Percentiles rank a stretch among this genome's conserved stretches.
These are phyloP conservation scores for Teunomyces kruisii DNA, from an alignment of 805 yeast species.

Conservation along the genomic window DNA sequence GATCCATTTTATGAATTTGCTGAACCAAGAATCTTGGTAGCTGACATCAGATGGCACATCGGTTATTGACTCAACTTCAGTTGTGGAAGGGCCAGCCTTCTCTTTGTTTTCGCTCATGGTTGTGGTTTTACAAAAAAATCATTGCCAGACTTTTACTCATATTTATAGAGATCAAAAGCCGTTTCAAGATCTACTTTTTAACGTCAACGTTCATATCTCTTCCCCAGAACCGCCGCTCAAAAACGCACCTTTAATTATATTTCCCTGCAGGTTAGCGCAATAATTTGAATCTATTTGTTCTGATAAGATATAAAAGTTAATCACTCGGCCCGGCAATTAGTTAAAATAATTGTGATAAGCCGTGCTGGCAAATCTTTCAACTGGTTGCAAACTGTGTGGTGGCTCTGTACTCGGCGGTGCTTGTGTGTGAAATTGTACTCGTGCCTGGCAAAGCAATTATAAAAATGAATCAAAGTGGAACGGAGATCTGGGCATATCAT, in stretches of 20 bases:
- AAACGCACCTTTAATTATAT: background rate
- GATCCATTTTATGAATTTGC: conserved; percentile 8
- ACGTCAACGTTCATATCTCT: background rate
- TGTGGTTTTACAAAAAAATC: background rate
- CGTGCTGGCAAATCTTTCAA: too few species aligned
- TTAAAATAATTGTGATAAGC: too few species aligned
- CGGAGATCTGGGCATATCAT: too few species aligned
- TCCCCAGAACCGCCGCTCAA: background rate
- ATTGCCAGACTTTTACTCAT: background rate
- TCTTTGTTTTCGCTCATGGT: background rate
- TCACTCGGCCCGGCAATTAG: background rate
- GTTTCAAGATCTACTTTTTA: background rate
- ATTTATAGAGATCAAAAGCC: background rate
- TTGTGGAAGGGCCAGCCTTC: background rate
- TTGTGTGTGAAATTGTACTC: too few species aligned
- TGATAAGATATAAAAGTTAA: background rate
- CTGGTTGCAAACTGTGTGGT: too few species aligned
- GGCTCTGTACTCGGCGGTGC: too few species aligned
- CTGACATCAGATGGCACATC: background rate
- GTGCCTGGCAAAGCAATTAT: too few species aligned
- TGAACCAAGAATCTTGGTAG: background rate
- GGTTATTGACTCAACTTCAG: background rate
- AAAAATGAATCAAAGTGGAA: too few species aligned
- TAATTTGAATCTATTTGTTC: background rate
- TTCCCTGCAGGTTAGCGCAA: background rate